Evolutionary conservation across 2,329 filamentous ascomycete genomes (phyloP).

Genomic region (Penicillium palitans): DNA sequence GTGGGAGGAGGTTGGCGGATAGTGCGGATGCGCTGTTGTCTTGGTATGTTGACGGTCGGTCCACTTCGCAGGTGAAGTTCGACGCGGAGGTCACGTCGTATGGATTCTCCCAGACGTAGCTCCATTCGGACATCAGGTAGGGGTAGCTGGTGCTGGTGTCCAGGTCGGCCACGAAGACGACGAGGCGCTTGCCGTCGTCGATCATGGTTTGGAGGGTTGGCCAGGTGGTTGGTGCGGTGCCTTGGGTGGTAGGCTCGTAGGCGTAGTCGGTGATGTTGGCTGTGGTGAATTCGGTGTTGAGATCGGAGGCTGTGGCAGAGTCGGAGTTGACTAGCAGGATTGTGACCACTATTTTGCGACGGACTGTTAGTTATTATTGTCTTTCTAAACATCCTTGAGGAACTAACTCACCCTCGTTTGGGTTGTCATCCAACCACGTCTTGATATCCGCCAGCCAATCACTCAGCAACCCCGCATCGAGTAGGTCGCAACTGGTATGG

Average conservation of each 20-base stretch:
- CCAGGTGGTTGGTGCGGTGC: conserved; percentile 56
- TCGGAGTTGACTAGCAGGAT: conserved; percentile 72
- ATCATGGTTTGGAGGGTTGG: conserved; percentile 73
- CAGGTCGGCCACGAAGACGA: conserved; percentile 66
- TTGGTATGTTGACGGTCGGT: conserved; percentile 60
- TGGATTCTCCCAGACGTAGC: conserved; percentile 67
- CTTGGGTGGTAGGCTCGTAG: conserved; percentile 55
- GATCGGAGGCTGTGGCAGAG: conserved; percentile 54
- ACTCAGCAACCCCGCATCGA: conserved; percentile 67
- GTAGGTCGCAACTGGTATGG: conserved; percentile 65
- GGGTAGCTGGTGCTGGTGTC: conserved; percentile 37
- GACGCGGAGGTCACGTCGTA: conserved; percentile 63
- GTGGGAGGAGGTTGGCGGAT: conserved; percentile 61
- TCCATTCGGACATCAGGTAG: conserved; percentile 47
- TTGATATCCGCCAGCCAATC: conserved; percentile 66
- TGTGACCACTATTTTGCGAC: conserved; percentile 59
- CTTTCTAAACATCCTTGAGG: neutral
- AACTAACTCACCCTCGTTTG: conserved; percentile 56
- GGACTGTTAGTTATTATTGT: conserved; percentile 2
- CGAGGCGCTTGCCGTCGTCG: conserved; percentile 61
- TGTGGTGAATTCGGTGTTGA: conserved; percentile 56
- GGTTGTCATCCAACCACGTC: conserved; percentile 67
- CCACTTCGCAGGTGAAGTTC: conserved; percentile 71
- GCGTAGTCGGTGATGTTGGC: conserved; percentile 63
- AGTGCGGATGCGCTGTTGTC: conserved; percentile 54